These are phyloP conservation scores for Cladosporium velox DNA, from an alignment of 2,329 filamentous ascomycete species.

Conservation along the genomic window DNA sequence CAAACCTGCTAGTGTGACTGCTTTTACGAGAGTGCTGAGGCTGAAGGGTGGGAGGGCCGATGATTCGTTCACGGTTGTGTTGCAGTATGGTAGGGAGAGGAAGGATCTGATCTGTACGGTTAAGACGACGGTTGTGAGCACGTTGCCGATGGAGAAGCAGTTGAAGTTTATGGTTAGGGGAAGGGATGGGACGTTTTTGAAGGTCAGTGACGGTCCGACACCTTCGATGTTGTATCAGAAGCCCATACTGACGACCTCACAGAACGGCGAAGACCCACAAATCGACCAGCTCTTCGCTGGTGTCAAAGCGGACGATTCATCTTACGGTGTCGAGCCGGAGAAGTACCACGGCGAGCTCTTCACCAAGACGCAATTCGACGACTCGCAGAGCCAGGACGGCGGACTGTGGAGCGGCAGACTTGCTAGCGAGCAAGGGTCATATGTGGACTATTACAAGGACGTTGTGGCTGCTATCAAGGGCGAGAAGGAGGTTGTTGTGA, in stretches of 20 bases:
- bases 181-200: conserved; percentile 43
- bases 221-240: too few species aligned
- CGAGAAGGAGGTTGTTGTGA: conserved; percentile 43
- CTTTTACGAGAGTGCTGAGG: conserved; percentile 34
- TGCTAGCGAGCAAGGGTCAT: conserved; percentile 44
- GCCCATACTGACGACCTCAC: background rate
- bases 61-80: conserved; percentile 41
- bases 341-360: conserved; percentile 43
- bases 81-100: conserved; percentile 40
- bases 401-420: conserved; percentile 42
- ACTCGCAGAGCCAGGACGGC: conserved; percentile 25
- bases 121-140: conserved; percentile 38
- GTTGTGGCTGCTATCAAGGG: conserved; percentile 45
- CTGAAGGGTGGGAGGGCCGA: conserved; percentile 34
- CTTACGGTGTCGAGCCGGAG: conserved; percentile 42
- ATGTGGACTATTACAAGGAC: conserved; percentile 46
- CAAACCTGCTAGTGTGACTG: conserved; percentile 37
- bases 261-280: conserved; percentile 39
- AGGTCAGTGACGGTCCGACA: conserved; percentile 31
- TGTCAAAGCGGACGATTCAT: conserved; percentile 32
- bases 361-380: conserved; percentile 43
- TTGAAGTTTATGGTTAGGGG: conserved; percentile 40
- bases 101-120: conserved; percentile 39
- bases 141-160: conserved; percentile 36
- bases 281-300: conserved; percentile 39